Evolutionary conservation across 768 basidiomycete species (phyloP).

Genomic region (Auricularia sp.): DNA sequence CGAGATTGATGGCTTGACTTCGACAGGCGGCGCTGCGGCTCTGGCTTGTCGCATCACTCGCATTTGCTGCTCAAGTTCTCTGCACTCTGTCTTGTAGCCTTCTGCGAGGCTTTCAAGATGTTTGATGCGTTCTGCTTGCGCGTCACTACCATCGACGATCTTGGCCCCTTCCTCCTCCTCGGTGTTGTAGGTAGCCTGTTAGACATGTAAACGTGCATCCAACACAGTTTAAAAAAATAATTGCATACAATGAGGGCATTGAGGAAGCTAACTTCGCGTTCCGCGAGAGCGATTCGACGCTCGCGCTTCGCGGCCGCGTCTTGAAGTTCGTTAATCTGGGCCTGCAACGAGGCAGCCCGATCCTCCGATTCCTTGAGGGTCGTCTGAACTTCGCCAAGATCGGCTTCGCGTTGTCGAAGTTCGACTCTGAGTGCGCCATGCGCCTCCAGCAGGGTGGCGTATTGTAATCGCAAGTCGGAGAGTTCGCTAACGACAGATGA

Average conservation of each 20-base stretch:
- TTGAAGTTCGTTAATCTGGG: conserved; percentile 29
- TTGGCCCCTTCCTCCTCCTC: conserved; percentile 35
- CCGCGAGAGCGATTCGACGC: conserved; percentile 32
- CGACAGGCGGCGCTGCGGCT: background rate
- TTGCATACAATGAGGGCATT: conserved; percentile 53
- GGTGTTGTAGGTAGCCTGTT: conserved; percentile 51
- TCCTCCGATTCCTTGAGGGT: conserved; percentile 29
- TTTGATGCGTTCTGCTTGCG: conserved; percentile 35
- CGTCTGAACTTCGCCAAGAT: conserved; percentile 33
- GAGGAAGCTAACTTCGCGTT: conserved; percentile 58
- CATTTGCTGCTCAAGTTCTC: conserved; percentile 37
- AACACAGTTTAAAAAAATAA: background rate
- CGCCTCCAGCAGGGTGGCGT: conserved; percentile 58
- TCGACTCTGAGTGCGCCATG: conserved; percentile 49
- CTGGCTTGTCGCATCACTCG: background rate
- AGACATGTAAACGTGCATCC: background rate
- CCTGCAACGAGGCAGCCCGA: conserved; percentile 25
- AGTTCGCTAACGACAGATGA: conserved; percentile 48
- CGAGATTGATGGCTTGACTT: background rate
- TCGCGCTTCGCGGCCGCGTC: conserved; percentile 32
- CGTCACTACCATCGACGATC: conserved; percentile 21
- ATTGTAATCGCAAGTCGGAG: conserved; percentile 47
- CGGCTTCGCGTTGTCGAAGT: conserved; percentile 43
- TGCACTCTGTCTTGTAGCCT: conserved; percentile 42
- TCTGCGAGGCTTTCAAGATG: conserved; percentile 46